Evolutionary conservation across 768 basidiomycete genomes (phyloP).

Genomic region (Favolaschia claudopus): DNA sequence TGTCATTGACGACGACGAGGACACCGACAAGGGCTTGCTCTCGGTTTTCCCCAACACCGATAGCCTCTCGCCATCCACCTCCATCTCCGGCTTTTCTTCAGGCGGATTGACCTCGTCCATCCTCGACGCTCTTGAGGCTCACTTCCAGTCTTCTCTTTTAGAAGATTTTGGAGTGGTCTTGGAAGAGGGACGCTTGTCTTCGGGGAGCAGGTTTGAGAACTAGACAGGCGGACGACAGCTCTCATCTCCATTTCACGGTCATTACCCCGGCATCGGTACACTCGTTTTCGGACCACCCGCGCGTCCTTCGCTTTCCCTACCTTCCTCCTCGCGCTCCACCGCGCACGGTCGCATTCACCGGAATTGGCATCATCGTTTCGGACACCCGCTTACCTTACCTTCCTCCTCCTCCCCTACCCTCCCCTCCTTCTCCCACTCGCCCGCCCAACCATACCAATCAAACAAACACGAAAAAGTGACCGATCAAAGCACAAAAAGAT

Average conservation of each 20-base stretch:
- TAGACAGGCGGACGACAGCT: not conserved
- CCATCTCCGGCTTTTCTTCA: not conserved
- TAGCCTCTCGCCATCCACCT: not conserved
- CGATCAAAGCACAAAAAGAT: too few species aligned
- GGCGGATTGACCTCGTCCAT: not conserved
- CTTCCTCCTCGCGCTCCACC: not conserved
- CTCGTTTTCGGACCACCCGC: too few species aligned
- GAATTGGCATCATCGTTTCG: too few species aligned
- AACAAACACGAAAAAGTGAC: too few species aligned
- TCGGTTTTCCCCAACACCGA: too few species aligned
- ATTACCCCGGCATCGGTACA: not conserved
- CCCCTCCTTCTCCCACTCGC: too few species aligned
- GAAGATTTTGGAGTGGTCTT: not conserved
- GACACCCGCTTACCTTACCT: too few species aligned
- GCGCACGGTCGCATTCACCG: not conserved
- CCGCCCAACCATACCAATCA: too few species aligned
- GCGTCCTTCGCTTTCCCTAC: not conserved
- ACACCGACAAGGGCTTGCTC: not conserved
- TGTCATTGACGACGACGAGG: not conserved
- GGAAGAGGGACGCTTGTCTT: not conserved
- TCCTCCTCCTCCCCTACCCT: too few species aligned
- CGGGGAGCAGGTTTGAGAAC: too few species aligned
- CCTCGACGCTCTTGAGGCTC: not conserved
- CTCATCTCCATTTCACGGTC: not conserved
- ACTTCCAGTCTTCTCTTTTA: not conserved